These are phyloP conservation scores for Arctostaphylos glauca DNA, from an alignment of 148 eudicot species.

Conservation along the genomic window DNA sequence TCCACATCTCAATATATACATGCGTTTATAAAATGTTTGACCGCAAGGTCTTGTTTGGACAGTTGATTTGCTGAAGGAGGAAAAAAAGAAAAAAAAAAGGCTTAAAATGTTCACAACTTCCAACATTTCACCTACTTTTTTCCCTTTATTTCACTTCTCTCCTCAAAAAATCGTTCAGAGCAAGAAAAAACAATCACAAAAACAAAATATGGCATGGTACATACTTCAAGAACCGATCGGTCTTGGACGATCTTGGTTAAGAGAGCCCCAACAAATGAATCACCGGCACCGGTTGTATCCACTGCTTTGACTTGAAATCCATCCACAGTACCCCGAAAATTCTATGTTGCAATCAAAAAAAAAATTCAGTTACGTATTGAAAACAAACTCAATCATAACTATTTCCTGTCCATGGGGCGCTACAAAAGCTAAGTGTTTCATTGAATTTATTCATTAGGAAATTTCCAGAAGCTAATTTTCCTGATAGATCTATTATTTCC, in stretches of 20 bases:
- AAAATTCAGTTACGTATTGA: not conserved
- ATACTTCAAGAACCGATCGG: conserved; percentile 55
- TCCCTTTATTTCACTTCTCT: too few relatives aligned
- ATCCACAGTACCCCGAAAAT: conserved; percentile 29
- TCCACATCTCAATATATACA: not conserved
- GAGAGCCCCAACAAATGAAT: conserved; percentile 78
- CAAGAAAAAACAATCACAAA: not conserved
- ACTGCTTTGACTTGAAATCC: conserved; percentile 59
- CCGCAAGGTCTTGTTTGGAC: not conserved
- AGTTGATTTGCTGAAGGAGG: too few relatives aligned
- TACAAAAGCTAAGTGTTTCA: not conserved
- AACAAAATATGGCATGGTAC: not conserved
- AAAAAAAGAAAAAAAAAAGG: too few relatives aligned
- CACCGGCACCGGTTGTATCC: conserved; percentile 94
- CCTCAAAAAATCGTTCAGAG: not conserved
- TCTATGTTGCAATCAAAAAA: not conserved
- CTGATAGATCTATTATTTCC: too few relatives aligned
- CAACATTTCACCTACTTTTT: too few relatives aligned
- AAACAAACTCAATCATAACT: not conserved
- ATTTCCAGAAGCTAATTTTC: too few relatives aligned
- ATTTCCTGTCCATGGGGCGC: not conserved
- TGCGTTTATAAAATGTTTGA: not conserved
- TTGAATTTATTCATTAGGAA: too few relatives aligned
- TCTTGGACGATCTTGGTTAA: conserved; percentile 69
- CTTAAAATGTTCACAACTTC: not conserved